phyloP scores from a whole-genome alignment of 2,329 filamentous ascomycete genomes.

The Colletotrichum paranaense region DNA sequence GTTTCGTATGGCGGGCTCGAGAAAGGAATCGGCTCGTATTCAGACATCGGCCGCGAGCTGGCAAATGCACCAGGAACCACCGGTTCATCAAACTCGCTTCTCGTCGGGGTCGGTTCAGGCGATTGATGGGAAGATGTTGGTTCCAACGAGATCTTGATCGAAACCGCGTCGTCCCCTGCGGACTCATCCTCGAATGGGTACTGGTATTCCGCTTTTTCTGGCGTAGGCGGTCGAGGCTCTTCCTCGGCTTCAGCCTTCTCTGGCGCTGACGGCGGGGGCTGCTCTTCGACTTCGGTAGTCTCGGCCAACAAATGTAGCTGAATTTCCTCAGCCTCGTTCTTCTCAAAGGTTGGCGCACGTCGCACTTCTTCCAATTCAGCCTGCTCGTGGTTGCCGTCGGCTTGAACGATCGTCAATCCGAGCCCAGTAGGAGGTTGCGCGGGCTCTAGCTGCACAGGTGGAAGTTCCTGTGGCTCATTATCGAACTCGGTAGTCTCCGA shows the following conservation, averaged over 20 bases:
- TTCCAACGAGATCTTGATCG: slow-evolving; percentile 55
- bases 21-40: slow-evolving; percentile 55
- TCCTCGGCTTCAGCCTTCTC: slow-evolving; percentile 23
- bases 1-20: slow-evolving; percentile 53
- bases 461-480: slow-evolving; percentile 74
- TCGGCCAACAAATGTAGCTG: background rate
- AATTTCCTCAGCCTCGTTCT: background rate
- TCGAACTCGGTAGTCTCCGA: slow-evolving; percentile 80
- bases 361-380: slow-evolving; percentile 36
- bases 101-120: slow-evolving; percentile 41
- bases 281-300: background rate
- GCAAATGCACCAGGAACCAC: slow-evolving; percentile 45
- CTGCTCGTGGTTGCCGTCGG: slow-evolving; percentile 23
- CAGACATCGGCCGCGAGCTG: slow-evolving; percentile 30
- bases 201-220: slow-evolving; percentile 55
- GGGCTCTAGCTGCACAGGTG: slow-evolving; percentile 50
- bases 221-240: slow-evolving; percentile 37
- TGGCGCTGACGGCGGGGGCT: background rate
- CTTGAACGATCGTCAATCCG: slow-evolving; percentile 27
- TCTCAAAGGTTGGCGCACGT: background rate
- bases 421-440: slow-evolving; percentile 31
- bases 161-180: slow-evolving; percentile 47
- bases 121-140: slow-evolving; percentile 41
- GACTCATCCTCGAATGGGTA: slow-evolving; percentile 62
- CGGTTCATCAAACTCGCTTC: slow-evolving; percentile 41